A percentile compares a stretch with the other conserved stretches of the same genome.
These are phyloP conservation scores for Russula abietina DNA, from an alignment of 768 basidiomycete species.

Conservation along the genomic window DNA sequence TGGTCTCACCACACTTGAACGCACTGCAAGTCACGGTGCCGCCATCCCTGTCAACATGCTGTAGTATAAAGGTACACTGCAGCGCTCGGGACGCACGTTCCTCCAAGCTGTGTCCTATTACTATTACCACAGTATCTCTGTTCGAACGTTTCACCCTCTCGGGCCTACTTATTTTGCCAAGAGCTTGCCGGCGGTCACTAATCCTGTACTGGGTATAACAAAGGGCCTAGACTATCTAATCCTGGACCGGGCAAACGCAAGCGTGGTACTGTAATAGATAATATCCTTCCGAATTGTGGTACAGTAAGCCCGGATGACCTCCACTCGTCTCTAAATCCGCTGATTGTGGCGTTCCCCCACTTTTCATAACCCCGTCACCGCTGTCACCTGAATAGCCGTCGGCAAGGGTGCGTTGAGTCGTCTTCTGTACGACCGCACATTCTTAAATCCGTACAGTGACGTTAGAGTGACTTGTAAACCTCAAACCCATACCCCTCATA, in stretches of 20 bases:
- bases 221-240: not conserved
- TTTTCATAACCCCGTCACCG: not conserved
- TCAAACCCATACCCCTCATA: not conserved
- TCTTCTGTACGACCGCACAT: not conserved
- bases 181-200: not conserved
- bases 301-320: not conserved
- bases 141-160: not conserved
- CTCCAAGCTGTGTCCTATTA: not conserved
- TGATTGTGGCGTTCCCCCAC: constrained; percentile 14
- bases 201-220: not conserved
- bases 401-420: not conserved
- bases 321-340: not conserved
- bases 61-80: not conserved
- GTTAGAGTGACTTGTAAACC: not conserved
- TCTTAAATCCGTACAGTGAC: not conserved
- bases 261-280: not conserved
- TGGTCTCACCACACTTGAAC: too few species aligned
- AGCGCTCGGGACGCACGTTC: not conserved
- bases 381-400: not conserved
- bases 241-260: not conserved
- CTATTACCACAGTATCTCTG: not conserved
- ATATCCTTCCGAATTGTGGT: not conserved
- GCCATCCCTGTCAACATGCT: not conserved
- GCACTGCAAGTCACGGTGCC: not conserved
- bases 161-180: not conserved